A percentile compares a stretch with the other conserved stretches of the same genome.
Conservation (phyloP, 352 stramenopile species). For the Pythium scleroteichum region DNA sequence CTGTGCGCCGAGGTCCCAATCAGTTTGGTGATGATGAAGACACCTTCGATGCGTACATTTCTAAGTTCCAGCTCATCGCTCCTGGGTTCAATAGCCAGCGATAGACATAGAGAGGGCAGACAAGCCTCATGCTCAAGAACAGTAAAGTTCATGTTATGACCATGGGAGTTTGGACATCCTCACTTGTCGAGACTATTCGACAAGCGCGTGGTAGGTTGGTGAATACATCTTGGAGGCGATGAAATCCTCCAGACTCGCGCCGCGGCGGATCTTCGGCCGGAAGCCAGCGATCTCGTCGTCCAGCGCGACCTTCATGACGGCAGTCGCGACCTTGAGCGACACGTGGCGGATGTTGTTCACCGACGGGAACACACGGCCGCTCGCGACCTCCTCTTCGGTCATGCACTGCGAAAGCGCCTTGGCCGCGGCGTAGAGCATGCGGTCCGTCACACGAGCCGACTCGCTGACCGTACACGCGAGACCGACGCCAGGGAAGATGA, state of each 20-base stretch:
- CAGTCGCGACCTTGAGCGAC: constrained; percentile 91
- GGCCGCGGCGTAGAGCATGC: constrained; percentile 95
- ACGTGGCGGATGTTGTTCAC: constrained; percentile 93
- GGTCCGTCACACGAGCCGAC: constrained; percentile 84
- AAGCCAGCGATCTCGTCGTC: constrained; percentile 87
- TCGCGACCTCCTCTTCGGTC: constrained; percentile 89
- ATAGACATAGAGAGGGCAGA: constrained; percentile 4
- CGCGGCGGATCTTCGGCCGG: constrained; percentile 63
- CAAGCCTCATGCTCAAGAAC: background rate
- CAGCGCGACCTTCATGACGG: constrained; percentile 89
- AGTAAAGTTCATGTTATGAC: background rate
- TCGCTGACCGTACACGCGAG: constrained; percentile 89
- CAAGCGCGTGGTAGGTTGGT: constrained; percentile 92
- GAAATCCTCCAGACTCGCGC: constrained; percentile 85
- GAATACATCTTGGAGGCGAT: constrained; percentile 95
- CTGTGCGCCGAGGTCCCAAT: constrained; percentile 32
- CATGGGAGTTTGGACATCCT: background rate
- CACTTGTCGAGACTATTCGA: constrained; percentile 50
- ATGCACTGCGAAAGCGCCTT: constrained; percentile 94
- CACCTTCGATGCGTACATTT: constrained; percentile 70
- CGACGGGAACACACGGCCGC: constrained; percentile 94
- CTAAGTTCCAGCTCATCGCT: constrained; percentile 58
- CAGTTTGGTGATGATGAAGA: constrained; percentile 34
- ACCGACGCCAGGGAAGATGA: constrained; percentile 97
- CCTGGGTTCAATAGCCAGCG: constrained; percentile 14